These are phyloP conservation scores for Martiniozyma asiatica DNA, from an alignment of 1,139 yeast genomes.

Conservation along the genomic window DNA sequence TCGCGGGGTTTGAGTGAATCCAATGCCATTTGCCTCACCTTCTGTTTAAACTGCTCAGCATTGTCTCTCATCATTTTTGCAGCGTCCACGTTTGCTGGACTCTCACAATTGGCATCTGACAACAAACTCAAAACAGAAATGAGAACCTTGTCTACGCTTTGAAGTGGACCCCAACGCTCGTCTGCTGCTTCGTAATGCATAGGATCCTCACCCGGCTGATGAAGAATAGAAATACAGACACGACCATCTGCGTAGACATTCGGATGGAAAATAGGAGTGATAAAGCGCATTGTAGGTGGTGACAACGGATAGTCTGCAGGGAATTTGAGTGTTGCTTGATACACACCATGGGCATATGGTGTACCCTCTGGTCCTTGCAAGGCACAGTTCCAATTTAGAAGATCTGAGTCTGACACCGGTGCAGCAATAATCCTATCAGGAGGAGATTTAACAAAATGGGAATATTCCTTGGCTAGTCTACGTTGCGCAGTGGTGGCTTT, in stretches of 20 bases:
- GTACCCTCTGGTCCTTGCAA: slow-evolving; percentile 91
- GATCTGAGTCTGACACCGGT: slow-evolving; percentile 69
- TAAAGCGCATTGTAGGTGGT: slow-evolving; percentile 79
- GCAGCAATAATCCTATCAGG: slow-evolving; percentile 96
- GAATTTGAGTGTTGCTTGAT: slow-evolving; percentile 71
- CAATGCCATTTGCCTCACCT: slow-evolving; percentile 54
- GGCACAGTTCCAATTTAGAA: slow-evolving; percentile 85
- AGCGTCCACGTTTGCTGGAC: slow-evolving; percentile 96
- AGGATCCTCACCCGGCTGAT: slow-evolving; percentile 96
- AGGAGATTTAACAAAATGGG: slow-evolving; percentile 72
- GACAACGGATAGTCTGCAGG: slow-evolving; percentile 87
- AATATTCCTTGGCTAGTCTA: slow-evolving; percentile 77
- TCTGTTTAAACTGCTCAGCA: slow-evolving; percentile 50
- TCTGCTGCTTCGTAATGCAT: slow-evolving; percentile 89
- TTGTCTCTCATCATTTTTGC: slow-evolving; percentile 90
- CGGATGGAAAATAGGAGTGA: slow-evolving; percentile 82
- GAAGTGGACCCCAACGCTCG: slow-evolving; percentile 97
- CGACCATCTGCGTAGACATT: slow-evolving; percentile 90
- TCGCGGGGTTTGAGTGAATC: slow-evolving; percentile 22
- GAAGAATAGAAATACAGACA: slow-evolving; percentile 89
- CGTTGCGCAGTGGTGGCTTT: slow-evolving; percentile 66
- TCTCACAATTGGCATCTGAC: slow-evolving; percentile 92
- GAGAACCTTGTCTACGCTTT: slow-evolving; percentile 87
- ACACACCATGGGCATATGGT: slow-evolving; percentile 87
- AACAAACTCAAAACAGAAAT: slow-evolving; percentile 90